Evolutionary conservation across 1,284 basidiomycete genomes (phyloP).

Genomic region (Malassezia obtusa): DNA sequence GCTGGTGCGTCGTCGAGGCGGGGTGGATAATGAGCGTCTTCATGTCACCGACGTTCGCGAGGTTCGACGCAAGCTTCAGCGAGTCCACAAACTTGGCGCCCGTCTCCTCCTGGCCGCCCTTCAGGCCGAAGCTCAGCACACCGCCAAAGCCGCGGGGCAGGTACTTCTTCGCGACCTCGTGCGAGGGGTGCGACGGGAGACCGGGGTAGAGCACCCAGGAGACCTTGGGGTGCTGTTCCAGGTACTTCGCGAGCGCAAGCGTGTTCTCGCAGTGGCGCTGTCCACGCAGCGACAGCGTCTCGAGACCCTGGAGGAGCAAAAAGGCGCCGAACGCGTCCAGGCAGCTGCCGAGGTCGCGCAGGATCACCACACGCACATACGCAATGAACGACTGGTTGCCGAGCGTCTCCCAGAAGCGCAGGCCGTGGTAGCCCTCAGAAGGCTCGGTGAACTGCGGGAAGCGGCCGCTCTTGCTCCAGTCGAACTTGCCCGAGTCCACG

Average conservation of each 20-base stretch:
- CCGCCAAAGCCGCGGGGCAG: constrained; percentile 57
- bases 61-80: constrained; percentile 57
- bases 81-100: constrained; percentile 65
- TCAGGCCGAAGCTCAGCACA: constrained; percentile 70
- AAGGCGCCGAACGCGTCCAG: constrained; percentile 75
- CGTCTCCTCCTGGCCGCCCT: constrained; percentile 56
- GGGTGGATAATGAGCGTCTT: constrained; percentile 56
- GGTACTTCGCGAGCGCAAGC: constrained; percentile 63
- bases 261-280: constrained; percentile 69
- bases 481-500: constrained; percentile 69
- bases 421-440: constrained; percentile 71
- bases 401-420: constrained; percentile 57
- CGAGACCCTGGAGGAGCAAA: constrained; percentile 72
- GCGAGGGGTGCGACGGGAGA: constrained; percentile 58
- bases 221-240: constrained; percentile 63
- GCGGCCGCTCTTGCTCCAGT: constrained; percentile 67
- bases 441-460: constrained; percentile 76
- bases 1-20: constrained; percentile 71
- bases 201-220: constrained; percentile 76
- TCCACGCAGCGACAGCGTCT: constrained; percentile 70
- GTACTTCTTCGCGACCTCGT: constrained; percentile 56
- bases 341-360: constrained; percentile 67
- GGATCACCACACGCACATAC: constrained; percentile 63
- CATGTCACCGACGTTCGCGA: constrained; percentile 41
- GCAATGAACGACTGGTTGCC: constrained; percentile 63